Conservation (phyloP, 441 rosid species). For the Gossypium gossypioides region DNA sequence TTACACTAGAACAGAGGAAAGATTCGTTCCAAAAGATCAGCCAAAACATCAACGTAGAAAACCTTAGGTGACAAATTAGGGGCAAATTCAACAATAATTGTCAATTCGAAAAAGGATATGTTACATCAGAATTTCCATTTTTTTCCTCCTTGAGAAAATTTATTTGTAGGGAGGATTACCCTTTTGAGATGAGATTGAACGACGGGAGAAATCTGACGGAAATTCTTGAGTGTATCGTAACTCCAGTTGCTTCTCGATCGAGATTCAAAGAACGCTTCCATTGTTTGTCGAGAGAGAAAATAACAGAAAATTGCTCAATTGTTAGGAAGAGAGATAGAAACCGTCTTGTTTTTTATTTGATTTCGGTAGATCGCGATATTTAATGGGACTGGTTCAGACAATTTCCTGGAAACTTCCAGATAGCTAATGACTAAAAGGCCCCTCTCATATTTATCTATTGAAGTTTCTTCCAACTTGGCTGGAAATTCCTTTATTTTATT, state of each 20-base stretch:
- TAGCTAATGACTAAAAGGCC: not conserved
- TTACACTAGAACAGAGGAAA: not conserved
- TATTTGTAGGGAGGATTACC: not conserved
- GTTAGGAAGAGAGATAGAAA: not conserved
- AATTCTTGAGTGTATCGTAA: conserved; percentile 14
- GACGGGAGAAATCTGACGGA: conserved; percentile 5
- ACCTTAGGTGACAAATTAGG: not conserved
- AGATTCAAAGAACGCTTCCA: conserved; percentile 44
- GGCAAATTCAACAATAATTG: not conserved
- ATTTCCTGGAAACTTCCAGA: not conserved
- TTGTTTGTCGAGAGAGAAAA: conserved; percentile 1
- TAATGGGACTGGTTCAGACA: not conserved
- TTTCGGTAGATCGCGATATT: not conserved
- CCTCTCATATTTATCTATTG: not conserved
- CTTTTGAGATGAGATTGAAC: conserved; percentile 17
- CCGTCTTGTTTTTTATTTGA: not conserved
- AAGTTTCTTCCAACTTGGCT: too few species aligned
- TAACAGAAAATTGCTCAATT: not conserved
- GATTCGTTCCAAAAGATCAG: not conserved
- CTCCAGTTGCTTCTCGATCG: conserved; percentile 7
- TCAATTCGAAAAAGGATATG: not conserved
- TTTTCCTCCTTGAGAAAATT: not conserved
- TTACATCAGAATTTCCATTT: not conserved
- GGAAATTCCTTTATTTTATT: too few species aligned
- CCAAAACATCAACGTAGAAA: not conserved